Evolutionary conservation across 2,329 filamentous ascomycete species (phyloP).

Genomic region (Ophiostoma australiae): DNA sequence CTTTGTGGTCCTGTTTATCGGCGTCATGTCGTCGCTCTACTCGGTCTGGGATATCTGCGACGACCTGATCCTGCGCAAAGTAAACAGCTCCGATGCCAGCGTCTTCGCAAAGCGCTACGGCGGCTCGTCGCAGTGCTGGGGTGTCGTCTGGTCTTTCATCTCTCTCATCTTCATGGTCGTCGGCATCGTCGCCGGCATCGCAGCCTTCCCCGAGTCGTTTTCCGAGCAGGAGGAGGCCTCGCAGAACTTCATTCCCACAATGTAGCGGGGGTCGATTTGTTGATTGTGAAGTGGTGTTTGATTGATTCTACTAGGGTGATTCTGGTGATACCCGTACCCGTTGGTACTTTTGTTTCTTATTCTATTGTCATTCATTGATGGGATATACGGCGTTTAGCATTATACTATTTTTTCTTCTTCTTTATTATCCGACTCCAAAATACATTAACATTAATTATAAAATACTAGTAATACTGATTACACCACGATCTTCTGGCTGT

Average conservation of each 20-base stretch:
- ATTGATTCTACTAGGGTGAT: neutral
- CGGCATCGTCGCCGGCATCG: constrained; percentile 70
- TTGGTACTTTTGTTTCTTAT: neutral
- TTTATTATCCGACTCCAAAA: neutral
- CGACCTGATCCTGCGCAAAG: constrained; percentile 72
- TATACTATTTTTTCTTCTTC: neutral
- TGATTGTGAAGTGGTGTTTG: neutral
- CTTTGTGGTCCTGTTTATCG: constrained; percentile 69
- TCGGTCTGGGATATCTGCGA: constrained; percentile 84
- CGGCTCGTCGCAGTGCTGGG: constrained; percentile 76
- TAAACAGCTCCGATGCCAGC: constrained; percentile 73
- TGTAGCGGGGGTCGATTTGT: neutral
- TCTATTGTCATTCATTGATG: neutral
- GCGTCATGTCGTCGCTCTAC: constrained; percentile 75
- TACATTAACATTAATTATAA: neutral
- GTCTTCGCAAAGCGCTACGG: constrained; percentile 75
- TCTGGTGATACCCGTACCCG: neutral
- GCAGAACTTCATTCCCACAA: constrained; percentile 56
- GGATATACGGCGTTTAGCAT: neutral
- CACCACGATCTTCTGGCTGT: constrained; percentile 23
- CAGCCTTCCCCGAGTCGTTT: constrained; percentile 68
- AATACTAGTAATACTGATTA: constrained; percentile 11
- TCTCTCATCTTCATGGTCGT: constrained; percentile 66
- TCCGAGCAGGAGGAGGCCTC: constrained; percentile 65
- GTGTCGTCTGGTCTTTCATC: constrained; percentile 70